These are phyloP conservation scores for Astrothelium subdiscretum DNA, from an alignment of 495 filamentous ascomycete genomes.

Conservation along the genomic window DNA sequence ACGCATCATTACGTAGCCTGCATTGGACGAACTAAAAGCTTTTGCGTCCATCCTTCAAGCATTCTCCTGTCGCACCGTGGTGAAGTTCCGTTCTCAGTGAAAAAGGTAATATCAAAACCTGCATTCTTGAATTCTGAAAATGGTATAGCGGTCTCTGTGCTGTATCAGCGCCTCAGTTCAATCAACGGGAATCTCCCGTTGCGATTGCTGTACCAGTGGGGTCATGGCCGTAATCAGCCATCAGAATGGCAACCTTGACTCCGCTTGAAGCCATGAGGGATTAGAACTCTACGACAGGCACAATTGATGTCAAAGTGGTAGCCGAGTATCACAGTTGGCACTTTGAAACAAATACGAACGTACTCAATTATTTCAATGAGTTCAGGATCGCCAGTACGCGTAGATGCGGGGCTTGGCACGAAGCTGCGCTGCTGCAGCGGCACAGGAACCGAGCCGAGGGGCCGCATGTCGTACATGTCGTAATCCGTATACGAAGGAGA, in stretches of 20 bases:
- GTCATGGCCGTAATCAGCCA: conserved; percentile 47
- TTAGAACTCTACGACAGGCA: not conserved
- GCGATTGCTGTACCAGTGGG: conserved; percentile 34
- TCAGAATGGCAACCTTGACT: conserved; percentile 32
- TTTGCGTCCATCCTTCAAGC: conserved; percentile 40
- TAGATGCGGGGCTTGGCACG: not conserved
- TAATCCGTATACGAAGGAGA: too few relatives aligned
- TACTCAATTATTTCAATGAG: not conserved
- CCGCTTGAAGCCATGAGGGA: not conserved
- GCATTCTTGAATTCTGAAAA: conserved; percentile 38
- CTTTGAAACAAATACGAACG: too few relatives aligned
- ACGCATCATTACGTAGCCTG: not conserved
- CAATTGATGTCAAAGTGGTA: not conserved
- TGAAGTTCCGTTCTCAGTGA: conserved; percentile 38
- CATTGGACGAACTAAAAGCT: conserved; percentile 35
- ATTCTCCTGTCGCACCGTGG: conserved; percentile 42
- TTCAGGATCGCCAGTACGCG: not conserved
- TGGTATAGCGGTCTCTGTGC: conserved; percentile 40
- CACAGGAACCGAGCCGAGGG: not conserved
- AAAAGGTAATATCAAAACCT: conserved; percentile 37
- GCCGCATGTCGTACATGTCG: not conserved
- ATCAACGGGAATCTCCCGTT: not conserved
- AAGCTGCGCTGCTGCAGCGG: not conserved
- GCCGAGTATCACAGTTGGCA: too few relatives aligned
- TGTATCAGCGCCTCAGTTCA: not conserved